Conservation (phyloP, 169 alveolate species). For the Cardiosporidium cionae region DNA sequence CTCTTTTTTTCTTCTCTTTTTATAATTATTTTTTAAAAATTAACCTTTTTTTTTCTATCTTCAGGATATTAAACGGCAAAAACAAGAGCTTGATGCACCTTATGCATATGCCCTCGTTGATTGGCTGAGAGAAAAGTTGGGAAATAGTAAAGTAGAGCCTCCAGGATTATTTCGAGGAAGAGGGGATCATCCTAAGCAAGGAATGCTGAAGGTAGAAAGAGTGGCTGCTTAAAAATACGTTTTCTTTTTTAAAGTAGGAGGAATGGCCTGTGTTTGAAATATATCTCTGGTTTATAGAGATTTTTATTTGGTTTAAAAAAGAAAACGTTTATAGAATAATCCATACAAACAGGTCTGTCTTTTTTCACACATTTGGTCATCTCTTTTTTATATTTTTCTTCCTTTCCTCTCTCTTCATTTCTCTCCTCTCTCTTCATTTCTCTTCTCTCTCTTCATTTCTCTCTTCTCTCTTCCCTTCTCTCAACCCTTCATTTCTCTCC, state of each 20-base stretch:
- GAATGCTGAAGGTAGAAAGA: conserved; percentile 60
- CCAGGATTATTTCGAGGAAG: conserved; percentile 99
- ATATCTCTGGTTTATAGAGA: not conserved
- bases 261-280: not conserved
- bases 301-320: not conserved
- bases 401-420: not conserved
- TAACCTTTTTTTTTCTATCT: not conserved
- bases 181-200: conserved; percentile 98
- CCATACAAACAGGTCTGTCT: not conserved
- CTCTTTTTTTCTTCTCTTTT: not conserved
- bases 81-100: conserved; percentile 5
- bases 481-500: too few species aligned
- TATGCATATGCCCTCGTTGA: conserved; percentile 17
- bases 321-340: not conserved
- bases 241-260: not conserved
- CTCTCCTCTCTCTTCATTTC: not conserved
- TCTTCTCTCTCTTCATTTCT: too few species aligned
- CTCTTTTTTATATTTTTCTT: not conserved
- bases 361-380: not conserved
- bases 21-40: not conserved
- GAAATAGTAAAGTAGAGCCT: conserved; percentile 76
- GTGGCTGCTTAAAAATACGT: not conserved
- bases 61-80: conserved; percentile 6
- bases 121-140: conserved; percentile 14
- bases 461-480: too few species aligned